These are phyloP conservation scores for Arthrobotrys sinensis DNA, from an alignment of 2,329 filamentous ascomycete species.

Conservation along the genomic window DNA sequence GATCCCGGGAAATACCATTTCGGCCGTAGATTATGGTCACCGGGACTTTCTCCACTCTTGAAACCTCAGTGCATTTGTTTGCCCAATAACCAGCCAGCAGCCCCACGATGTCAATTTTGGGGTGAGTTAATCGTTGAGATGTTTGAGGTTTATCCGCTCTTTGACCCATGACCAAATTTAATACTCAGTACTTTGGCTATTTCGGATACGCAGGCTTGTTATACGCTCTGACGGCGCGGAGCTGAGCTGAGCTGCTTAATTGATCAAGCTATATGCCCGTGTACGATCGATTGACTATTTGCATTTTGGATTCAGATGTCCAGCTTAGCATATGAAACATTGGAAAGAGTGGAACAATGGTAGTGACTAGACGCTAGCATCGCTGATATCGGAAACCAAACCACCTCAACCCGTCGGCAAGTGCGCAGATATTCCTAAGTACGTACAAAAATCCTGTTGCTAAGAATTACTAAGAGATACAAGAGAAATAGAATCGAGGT, in stretches of 20 bases:
- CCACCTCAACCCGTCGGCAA: slow-evolving; percentile 37
- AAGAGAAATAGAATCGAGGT: background rate
- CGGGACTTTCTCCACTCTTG: slow-evolving; percentile 25
- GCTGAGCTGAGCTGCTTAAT: background rate
- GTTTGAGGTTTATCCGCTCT: slow-evolving; percentile 51
- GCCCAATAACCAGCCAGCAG: background rate
- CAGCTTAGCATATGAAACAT: background rate
- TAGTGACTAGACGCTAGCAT: background rate
- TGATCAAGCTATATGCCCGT: background rate
- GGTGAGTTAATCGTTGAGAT: slow-evolving; percentile 17
- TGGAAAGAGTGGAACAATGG: background rate
- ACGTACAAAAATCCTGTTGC: background rate
- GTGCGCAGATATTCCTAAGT: slow-evolving; percentile 7
- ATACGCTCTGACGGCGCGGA: background rate
- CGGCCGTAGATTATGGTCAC: slow-evolving; percentile 2
- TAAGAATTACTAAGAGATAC: slow-evolving; percentile 20
- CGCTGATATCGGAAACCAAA: slow-evolving; percentile 28
- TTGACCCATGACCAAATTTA: slow-evolving; percentile 22
- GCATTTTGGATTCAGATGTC: background rate
- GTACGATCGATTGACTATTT: background rate
- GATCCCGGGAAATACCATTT: background rate
- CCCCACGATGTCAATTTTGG: slow-evolving; percentile 28
- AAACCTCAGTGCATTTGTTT: slow-evolving; percentile 6
- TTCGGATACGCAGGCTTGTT: background rate
- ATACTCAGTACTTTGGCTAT: background rate